Evolutionary conservation across 768 basidiomycete genomes (phyloP).

Genomic region (Leccinum pellstonianum): DNA sequence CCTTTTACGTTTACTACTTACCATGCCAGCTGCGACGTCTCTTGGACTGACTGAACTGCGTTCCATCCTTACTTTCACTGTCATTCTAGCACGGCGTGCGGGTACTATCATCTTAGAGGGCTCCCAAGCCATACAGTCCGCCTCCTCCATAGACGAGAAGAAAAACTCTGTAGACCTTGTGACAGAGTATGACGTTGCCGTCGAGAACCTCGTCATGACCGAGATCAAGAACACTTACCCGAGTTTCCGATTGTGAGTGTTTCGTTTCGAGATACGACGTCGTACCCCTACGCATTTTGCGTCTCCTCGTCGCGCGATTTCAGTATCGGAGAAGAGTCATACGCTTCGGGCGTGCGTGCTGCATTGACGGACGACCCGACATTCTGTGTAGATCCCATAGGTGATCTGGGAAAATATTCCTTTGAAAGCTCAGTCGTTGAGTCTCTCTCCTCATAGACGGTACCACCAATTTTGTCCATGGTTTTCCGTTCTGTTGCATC

Average conservation of each 20-base stretch:
- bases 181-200: constrained; percentile 89
- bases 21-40: constrained; percentile 9
- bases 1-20: constrained; percentile 16
- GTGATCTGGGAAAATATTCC: constrained; percentile 35
- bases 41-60: constrained; percentile 47
- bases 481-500: constrained; percentile 85
- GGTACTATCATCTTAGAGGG: constrained; percentile 75
- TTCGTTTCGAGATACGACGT: background rate
- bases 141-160: constrained; percentile 69
- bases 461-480: constrained; percentile 84
- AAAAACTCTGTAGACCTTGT: constrained; percentile 94
- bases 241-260: constrained; percentile 73
- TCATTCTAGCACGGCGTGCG: constrained; percentile 64
- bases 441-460: constrained; percentile 50
- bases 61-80: constrained; percentile 64
- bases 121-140: constrained; percentile 64
- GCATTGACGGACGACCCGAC: constrained; percentile 85
- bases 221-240: constrained; percentile 68
- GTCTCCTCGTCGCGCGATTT: background rate
- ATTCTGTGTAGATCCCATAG: constrained; percentile 95
- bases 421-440: background rate
- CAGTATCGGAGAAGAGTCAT: constrained; percentile 94
- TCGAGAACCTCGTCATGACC: constrained; percentile 79
- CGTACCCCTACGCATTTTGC: background rate
- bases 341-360: constrained; percentile 65